Percentiles rank a stretch among this genome's conserved stretches.
Evolutionary conservation across 108 stramenopile genomes (phyloP).

Genomic region (Cylindrotheca closterium): DNA sequence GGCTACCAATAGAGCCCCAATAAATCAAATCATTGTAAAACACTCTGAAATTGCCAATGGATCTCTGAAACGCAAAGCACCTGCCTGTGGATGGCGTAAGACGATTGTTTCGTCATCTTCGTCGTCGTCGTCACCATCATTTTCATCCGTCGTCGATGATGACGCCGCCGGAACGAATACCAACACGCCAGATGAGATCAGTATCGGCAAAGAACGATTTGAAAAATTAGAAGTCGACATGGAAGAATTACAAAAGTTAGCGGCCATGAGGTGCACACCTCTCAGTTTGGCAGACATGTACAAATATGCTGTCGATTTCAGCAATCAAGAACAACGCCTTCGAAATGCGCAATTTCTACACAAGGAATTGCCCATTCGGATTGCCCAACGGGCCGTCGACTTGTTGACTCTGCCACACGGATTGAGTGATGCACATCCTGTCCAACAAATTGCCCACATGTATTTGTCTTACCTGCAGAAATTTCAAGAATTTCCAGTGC

Average conservation of each 20-base stretch:
- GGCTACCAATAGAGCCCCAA: too few relatives aligned
- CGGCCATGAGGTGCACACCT: conserved; percentile 75
- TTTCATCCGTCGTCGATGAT: too few relatives aligned
- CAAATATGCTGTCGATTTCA: conserved; percentile 68
- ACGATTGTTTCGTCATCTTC: conserved; percentile 10
- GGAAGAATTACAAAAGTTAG: conserved; percentile 68
- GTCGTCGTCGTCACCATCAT: too few relatives aligned
- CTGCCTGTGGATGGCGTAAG: conserved; percentile 12
- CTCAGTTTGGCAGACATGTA: conserved; percentile 84
- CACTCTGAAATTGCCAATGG: too few relatives aligned
- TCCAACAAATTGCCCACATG: conserved; percentile 67
- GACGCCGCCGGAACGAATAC: too few relatives aligned
- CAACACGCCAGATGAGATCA: too few relatives aligned
- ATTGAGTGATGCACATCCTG: conserved; percentile 51
- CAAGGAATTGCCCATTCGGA: conserved; percentile 79
- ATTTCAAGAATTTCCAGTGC: conserved; percentile 55
- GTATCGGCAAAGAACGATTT: too few relatives aligned
- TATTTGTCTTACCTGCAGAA: conserved; percentile 74
- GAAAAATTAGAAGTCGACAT: conserved; percentile 38
- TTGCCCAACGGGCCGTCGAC: conserved; percentile 90
- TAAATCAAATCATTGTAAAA: too few relatives aligned
- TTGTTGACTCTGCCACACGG: conserved; percentile 84
- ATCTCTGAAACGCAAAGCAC: background rate
- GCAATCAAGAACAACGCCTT: conserved; percentile 49
- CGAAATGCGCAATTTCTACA: conserved; percentile 90